Evolutionary conservation across 805 yeast genomes (phyloP), one percentile per base, ranked within the genome.

Genomic region (Cyberlindnera lachancei): DNA sequence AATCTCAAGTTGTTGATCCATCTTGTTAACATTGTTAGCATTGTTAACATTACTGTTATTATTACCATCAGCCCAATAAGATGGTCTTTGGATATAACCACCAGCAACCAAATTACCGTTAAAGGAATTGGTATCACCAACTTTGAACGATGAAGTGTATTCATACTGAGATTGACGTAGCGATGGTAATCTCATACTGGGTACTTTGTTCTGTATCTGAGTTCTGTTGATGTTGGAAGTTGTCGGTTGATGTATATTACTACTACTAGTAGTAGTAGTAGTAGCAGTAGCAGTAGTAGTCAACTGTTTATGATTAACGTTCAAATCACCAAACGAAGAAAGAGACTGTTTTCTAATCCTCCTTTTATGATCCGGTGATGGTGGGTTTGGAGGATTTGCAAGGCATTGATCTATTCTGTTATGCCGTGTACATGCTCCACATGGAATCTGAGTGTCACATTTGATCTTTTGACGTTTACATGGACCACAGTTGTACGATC

Each of bases 401-500:
- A 58, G 35, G 35, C 72, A 66, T 40, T 62, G 57, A 17, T 58
- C 60, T 5, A 42, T 46, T 22, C 70, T 46, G 38, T 58, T 59
- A 34, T 62, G 59, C 29, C 59, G 49, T 15, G 46, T 36, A 42
- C 77, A 71, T 16, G 68, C 58, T 2, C 64, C 52, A 45, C 77
- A 71, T 1, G 76, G 76, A 7, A 53, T 52, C 28, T 55, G 45
- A 35, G 68, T 59, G 40, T 72, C 74, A 50, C 78, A 72, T 44
- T 68, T 69, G 45, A 70, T 67, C 47, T 72, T 71, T 35, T 66
- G 64, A n/a, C 56, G 48, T 41, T 68, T 68, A 41, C 78, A 72
- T 3, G 73, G 75, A 1, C 75, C 77, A 47, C 78, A 72, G 34
- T 66, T 65, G 44, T 71, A 71, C n/a, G 72, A 64, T 26, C 76